Evolutionary conservation across 352 stramenopile genomes (phyloP), one percentile per base, ranked within the genome.

Genomic region (Phytophthora pseudosyringae): DNA sequence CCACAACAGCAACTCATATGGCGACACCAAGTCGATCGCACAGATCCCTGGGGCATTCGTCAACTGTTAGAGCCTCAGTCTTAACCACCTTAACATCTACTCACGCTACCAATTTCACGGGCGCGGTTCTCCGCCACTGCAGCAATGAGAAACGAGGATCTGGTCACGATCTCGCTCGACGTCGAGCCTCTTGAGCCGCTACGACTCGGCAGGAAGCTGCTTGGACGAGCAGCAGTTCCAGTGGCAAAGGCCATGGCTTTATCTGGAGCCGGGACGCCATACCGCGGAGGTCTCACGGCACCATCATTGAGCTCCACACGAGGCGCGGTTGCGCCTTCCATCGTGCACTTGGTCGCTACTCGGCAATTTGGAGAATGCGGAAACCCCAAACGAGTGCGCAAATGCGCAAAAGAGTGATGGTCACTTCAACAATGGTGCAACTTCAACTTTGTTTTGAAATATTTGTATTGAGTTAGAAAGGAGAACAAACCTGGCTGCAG

Each of bases 1-100:
- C 86, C 86, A 94, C 8, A 94, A 62, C 7, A 94, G 55, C 13
- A 94, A 48, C 54, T 94, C 86, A 41, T 91, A 81, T 5, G 86
- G 86, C 11, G 83, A 78, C 12, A 73, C 59, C 48, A 94, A 75
- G 51, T 94, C 86, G 28, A 94, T 80, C 6, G 84, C 84, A 58
- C 82, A 90, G 12, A 94, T 87, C 11, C 86, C 86, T 73, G 16
- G 5, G 0, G 21, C 21, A 21, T 21, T 21, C 8, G 59, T 39
- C n/a, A 8, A 40, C 15, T 35, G 13, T 46, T 28, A 73, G 33
- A 45, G 8, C 25, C 9, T 16, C 9, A 7, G 33, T 41, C 33
- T 33, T 29, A 25, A 16, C 1, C 21, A 38, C 7, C 43, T 4
- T 13, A n/a, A 35, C 3, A 16, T 15, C n/a, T 46, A 13, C 12